Percentiles rank a stretch among this genome's conserved stretches.
Evolutionary conservation across 2,329 filamentous ascomycete species (phyloP).

Genomic region (Fusarium buharicum): DNA sequence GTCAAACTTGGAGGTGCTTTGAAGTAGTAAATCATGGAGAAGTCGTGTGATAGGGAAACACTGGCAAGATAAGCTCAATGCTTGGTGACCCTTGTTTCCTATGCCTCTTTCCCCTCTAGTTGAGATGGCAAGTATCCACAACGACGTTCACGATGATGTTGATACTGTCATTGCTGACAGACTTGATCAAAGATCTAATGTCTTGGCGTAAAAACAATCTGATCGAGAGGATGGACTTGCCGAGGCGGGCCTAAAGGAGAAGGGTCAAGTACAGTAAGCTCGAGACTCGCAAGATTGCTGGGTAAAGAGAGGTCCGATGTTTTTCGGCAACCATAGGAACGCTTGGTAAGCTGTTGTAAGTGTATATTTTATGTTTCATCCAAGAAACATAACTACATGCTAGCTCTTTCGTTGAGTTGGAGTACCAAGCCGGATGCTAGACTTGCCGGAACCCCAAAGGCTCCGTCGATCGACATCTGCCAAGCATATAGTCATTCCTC

Average conservation of each 20-base stretch:
- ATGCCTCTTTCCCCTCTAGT: not conserved
- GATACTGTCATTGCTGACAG: not conserved
- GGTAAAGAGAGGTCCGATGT: slow-evolving; percentile 15
- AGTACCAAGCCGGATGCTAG: slow-evolving; percentile 40
- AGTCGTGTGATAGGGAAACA: not conserved
- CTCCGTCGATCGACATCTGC: slow-evolving; percentile 34
- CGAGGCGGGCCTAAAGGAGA: not conserved
- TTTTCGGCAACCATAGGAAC: slow-evolving; percentile 18
- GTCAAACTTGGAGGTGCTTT: not conserved
- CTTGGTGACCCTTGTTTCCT: not conserved
- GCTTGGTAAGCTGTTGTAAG: slow-evolving; percentile 18
- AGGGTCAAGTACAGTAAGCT: not conserved
- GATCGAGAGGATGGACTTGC: not conserved
- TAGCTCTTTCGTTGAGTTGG: slow-evolving; percentile 1
- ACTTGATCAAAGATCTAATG: not conserved
- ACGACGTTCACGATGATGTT: not conserved
- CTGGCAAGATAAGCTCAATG: not conserved
- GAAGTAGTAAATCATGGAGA: not conserved
- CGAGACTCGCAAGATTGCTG: not conserved
- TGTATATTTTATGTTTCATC: slow-evolving; percentile 9
- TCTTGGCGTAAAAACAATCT: not conserved
- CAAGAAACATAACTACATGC: not conserved
- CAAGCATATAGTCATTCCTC: slow-evolving; percentile 32
- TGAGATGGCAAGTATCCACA: not conserved
- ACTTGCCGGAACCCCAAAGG: slow-evolving; percentile 27